Evolutionary conservation across 1,139 yeast species (phyloP), one percentile per base, ranked within the genome.

Genomic region (Suhomyces bokatorum): DNA sequence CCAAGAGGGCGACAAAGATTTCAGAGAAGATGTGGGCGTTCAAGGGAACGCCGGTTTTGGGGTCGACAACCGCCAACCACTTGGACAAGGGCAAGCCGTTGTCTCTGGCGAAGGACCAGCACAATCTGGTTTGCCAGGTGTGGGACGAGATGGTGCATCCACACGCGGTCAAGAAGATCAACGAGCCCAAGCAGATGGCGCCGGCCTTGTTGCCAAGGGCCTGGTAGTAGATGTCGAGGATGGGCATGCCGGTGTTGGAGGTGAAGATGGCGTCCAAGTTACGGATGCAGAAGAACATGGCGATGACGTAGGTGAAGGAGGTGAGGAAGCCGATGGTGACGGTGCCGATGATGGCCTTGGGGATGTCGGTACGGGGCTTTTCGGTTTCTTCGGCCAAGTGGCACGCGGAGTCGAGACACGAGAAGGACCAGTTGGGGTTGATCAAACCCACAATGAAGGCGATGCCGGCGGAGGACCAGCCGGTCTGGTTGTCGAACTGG

Each of bases 21-120:
- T 72, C 60, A 13, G 75, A 69, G 51, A 72, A 69, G 45, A 70
- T 55, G 57, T 73, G 78, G 32, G 78, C 77, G 46, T 72, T 70
- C 40, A 73, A 60, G 22, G 78, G 78, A 37, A 73, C 69, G 14
- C 75, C 75, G 45, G 69, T 55, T 50, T 65, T 69, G 37, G 76
- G 75, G 58, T 72, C 73, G 35, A 73, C 64, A 36, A 65, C 59
- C 17, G 75, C 64, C 55, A 70, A 69, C 51, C 66, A 64, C 53
- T 69, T 69, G 50, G 77, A 69, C 40, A 65, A 64, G 34, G 77
- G 78, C 52, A 73, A 64, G 15, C 78, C 78, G 46, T 68, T 66
- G 65, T 85, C 91, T 63, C 91, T 79, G 14, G 89, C 75, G 60
- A 85, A 86, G 8, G 90, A 83, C 91, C 91, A 85, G 56, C 87